phyloP scores from a whole-genome alignment of 2,329 filamentous ascomycete species.

The Cryphonectria parasitica region DNA sequence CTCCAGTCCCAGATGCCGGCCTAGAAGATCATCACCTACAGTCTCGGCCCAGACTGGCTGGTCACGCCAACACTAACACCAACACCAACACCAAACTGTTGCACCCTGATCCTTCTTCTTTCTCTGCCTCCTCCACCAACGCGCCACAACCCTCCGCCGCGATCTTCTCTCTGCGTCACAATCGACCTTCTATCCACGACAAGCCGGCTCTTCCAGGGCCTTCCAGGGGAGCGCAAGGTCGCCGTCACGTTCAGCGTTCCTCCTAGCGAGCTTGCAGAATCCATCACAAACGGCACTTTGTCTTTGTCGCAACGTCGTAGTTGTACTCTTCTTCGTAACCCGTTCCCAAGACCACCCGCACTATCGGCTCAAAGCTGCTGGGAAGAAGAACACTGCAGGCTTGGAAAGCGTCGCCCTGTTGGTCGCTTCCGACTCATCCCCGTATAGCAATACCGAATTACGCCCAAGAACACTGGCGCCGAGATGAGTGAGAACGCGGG shows the following conservation, averaged over 20 bases:
- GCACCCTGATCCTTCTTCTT: not conserved
- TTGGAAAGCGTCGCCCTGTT: too few relatives aligned
- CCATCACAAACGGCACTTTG: not conserved
- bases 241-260: not conserved
- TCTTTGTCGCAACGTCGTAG: not conserved
- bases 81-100: not conserved
- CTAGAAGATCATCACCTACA: not conserved
- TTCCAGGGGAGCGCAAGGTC: not conserved
- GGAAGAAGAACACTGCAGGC: too few relatives aligned
- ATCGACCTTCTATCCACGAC: not conserved
- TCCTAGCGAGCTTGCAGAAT: not conserved
- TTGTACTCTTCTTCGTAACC: too few relatives aligned
- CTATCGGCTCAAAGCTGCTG: not conserved
- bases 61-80: not conserved
- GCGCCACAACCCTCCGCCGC: not conserved
- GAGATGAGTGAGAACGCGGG: constrained; percentile 39
- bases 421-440: too few relatives aligned
- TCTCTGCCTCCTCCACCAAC: not conserved
- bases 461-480: not conserved
- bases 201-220: not conserved
- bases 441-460: not conserved
- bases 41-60: not conserved
- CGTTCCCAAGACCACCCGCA: not conserved
- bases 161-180: not conserved
- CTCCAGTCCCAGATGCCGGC: not conserved